Conservation (phyloP, 257 asterid genomes). For the Ballota nigra region DNA sequence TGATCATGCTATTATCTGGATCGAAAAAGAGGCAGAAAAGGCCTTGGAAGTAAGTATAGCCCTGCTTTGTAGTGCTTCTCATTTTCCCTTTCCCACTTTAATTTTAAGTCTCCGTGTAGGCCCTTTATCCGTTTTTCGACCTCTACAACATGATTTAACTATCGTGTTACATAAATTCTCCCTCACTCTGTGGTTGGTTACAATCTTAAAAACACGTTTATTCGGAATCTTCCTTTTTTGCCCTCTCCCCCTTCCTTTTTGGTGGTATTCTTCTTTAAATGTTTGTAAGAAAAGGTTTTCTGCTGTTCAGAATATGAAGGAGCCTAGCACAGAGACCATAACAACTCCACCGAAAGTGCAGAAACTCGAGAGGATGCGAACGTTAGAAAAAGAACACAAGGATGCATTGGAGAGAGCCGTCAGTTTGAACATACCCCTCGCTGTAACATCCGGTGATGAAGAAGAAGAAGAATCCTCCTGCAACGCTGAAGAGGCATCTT, state of each 20-base stretch:
- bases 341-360: conserved; percentile 66
- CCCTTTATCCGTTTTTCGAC: too few relatives aligned
- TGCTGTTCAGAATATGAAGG: conserved; percentile 52
- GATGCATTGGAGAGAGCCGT: conserved; percentile 91
- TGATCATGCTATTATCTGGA: conserved; percentile 93
- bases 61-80: not conserved
- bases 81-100: not conserved
- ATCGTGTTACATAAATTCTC: too few relatives aligned
- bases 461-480: conserved; percentile 28
- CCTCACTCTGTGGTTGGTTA: too few relatives aligned
- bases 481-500: conserved; percentile 25
- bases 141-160: too few relatives aligned
- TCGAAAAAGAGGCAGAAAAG: conserved; percentile 75
- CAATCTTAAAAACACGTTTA: not conserved
- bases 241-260: not conserved
- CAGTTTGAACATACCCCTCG: conserved; percentile 84
- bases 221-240: not conserved
- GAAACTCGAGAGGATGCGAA: conserved; percentile 56
- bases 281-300: not conserved
- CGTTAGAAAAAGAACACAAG: conserved; percentile 83
- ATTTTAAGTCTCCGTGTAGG: not conserved
- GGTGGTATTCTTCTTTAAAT: not conserved
- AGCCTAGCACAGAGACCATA: conserved; percentile 33
- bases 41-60: conserved; percentile 65
- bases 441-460: conserved; percentile 33